phyloP scores from a whole-genome alignment of 306 rosid genomes.

The Inga oerstediana region DNA sequence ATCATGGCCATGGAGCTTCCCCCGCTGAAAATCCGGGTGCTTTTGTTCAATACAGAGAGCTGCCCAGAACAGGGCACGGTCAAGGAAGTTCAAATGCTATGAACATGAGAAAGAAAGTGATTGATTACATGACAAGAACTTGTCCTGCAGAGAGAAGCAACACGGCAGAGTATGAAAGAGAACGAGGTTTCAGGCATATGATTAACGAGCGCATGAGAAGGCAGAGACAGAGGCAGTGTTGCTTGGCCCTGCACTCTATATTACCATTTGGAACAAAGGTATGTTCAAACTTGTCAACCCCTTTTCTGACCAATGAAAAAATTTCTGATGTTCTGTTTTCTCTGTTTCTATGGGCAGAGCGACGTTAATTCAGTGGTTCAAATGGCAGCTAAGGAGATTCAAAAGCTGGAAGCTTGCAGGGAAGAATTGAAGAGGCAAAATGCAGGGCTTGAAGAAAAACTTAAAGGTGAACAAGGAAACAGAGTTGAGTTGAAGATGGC shows the following conservation, averaged over 20 bases:
- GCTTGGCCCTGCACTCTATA: conserved; percentile 55
- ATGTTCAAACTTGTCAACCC: background rate
- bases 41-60: conserved; percentile 46
- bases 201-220: conserved; percentile 75
- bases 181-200: conserved; percentile 61
- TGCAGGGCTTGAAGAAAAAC: conserved; percentile 40
- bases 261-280: conserved; percentile 76
- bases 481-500: conserved; percentile 40
- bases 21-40: conserved; percentile 38
- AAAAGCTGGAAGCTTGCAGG: conserved; percentile 40
- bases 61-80: conserved; percentile 19
- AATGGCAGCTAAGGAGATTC: conserved; percentile 51
- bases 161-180: conserved; percentile 37
- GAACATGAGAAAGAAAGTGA: conserved; percentile 47
- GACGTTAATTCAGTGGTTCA: conserved; percentile 70
- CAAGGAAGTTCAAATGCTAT: background rate
- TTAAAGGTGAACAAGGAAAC: conserved; percentile 6
- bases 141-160: background rate
- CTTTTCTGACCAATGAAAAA: background rate
- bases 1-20: background rate
- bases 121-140: conserved; percentile 46
- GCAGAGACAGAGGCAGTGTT: conserved; percentile 62
- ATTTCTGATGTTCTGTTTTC: background rate
- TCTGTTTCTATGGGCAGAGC: conserved; percentile 39
- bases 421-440: conserved; percentile 49